Evolutionary conservation across 1,284 basidiomycete genomes (phyloP).

Genomic region (Tylopilus sp.): DNA sequence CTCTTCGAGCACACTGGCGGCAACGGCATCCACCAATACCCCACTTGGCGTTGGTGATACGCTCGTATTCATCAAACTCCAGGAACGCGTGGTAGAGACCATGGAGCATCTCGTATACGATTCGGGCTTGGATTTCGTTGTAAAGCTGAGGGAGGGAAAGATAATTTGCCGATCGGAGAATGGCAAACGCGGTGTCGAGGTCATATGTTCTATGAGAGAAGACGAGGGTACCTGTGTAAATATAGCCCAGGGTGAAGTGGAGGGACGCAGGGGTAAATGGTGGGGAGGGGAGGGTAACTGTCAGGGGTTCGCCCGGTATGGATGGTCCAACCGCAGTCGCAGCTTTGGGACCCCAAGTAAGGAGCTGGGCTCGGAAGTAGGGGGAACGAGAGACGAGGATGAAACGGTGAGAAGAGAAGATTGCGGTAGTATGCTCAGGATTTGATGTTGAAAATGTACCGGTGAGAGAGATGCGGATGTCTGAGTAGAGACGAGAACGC

Average conservation of each 20-base stretch:
- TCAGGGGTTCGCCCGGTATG: slow-evolving; percentile 44
- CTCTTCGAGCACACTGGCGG: slow-evolving; percentile 72
- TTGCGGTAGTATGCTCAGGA: slow-evolving; percentile 67
- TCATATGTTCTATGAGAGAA: slow-evolving; percentile 94
- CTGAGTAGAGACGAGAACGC: slow-evolving; percentile 88
- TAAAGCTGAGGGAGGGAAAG: slow-evolving; percentile 75
- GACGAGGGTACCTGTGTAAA: slow-evolving; percentile 91
- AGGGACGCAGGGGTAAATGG: slow-evolving; percentile 94
- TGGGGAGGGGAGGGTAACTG: slow-evolving; percentile 78
- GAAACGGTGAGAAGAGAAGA: slow-evolving; percentile 91
- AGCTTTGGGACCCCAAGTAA: slow-evolving; percentile 48
- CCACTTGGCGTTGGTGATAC: slow-evolving; percentile 68
- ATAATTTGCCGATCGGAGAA: slow-evolving; percentile 82
- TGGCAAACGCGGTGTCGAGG: slow-evolving; percentile 86
- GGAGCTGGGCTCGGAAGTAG: slow-evolving; percentile 78
- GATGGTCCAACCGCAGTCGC: slow-evolving; percentile 27
- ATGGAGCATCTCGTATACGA: slow-evolving; percentile 85
- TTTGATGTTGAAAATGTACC: slow-evolving; percentile 58
- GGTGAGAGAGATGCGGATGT: slow-evolving; percentile 76
- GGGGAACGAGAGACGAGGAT: slow-evolving; percentile 86
- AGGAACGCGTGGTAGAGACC: slow-evolving; percentile 82
- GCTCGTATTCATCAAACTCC: slow-evolving; percentile 71
- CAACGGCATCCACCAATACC: slow-evolving; percentile 77
- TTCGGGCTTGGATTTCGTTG: slow-evolving; percentile 76
- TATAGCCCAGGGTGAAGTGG: slow-evolving; percentile 91